A percentile compares a stretch with the other conserved stretches of the same genome.
phyloP scores from a whole-genome alignment of 1,139 yeast species.

The Lodderomyces theae region DNA sequence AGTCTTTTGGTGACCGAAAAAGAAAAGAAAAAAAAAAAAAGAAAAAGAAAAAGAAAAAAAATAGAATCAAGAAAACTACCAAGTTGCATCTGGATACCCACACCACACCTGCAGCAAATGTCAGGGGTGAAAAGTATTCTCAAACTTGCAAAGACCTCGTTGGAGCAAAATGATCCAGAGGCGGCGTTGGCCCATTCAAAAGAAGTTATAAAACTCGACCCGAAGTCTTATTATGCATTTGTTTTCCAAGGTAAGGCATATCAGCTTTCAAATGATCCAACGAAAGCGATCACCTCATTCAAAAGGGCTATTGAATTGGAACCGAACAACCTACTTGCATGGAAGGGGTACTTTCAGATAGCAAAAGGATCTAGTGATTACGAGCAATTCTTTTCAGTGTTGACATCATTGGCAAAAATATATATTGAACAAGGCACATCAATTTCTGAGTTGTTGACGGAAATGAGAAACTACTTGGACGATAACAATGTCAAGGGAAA shows the following conservation, averaged over 20 bases:
- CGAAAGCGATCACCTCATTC: constrained; percentile 51
- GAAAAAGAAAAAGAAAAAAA: too few species aligned
- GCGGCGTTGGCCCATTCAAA: constrained; percentile 52
- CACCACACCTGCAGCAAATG: constrained; percentile 10
- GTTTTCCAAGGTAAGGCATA: constrained; percentile 62
- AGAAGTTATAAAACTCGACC: constrained; percentile 54
- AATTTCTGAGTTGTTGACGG: constrained; percentile 46
- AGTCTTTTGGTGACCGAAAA: too few species aligned
- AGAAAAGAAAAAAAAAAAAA: too few species aligned
- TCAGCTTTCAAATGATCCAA: constrained; percentile 38
- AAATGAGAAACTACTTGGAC: constrained; percentile 44
- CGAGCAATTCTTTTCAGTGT: constrained; percentile 46
- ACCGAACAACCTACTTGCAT: constrained; percentile 58
- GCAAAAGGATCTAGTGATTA: constrained; percentile 38
- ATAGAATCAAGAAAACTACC: not conserved
- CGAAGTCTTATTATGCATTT: constrained; percentile 60
- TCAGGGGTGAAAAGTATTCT: constrained; percentile 41
- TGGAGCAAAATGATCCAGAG: constrained; percentile 56
- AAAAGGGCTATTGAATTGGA: constrained; percentile 54
- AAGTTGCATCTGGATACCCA: too few species aligned
- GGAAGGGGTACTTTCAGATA: constrained; percentile 72
- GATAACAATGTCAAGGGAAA: constrained; percentile 30
- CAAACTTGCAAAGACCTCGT: constrained; percentile 59
- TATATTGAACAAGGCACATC: constrained; percentile 34
- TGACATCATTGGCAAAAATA: constrained; percentile 23